A percentile compares a stretch with the other conserved stretches of the same genome.
Evolutionary conservation across 768 basidiomycete genomes (phyloP).

Genomic region (Lyophyllum decastes): DNA sequence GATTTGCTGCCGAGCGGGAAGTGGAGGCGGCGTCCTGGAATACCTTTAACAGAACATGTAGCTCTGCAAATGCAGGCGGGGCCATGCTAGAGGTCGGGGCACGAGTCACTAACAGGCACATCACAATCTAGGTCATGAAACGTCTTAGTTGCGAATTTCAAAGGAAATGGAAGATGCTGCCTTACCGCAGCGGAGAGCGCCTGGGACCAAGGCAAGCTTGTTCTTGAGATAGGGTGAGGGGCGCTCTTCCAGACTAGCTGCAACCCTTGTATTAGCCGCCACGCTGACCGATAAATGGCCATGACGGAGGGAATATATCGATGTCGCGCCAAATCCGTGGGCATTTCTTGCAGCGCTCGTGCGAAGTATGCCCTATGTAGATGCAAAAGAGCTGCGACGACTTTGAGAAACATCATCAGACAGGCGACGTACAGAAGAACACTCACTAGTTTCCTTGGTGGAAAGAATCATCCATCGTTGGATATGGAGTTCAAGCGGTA

Average conservation of each 20-base stretch:
- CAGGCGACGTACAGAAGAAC: background rate
- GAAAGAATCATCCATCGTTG: slow-evolving; percentile 46
- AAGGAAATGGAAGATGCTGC: slow-evolving; percentile 1
- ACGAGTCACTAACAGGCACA: slow-evolving; percentile 55
- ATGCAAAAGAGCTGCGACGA: slow-evolving; percentile 52
- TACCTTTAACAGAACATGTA: slow-evolving; percentile 42
- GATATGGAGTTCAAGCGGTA: slow-evolving; percentile 30
- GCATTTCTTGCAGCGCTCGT: slow-evolving; percentile 62
- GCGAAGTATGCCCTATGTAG: slow-evolving; percentile 71
- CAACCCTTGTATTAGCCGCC: slow-evolving; percentile 58
- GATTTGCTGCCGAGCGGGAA: slow-evolving; percentile 45
- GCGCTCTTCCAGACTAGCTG: slow-evolving; percentile 39
- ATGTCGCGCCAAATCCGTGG: slow-evolving; percentile 58
- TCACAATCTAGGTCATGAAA: slow-evolving; percentile 45
- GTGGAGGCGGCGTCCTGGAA: slow-evolving; percentile 49
- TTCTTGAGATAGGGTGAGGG: slow-evolving; percentile 43
- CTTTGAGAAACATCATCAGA: background rate
- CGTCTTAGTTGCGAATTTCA: background rate
- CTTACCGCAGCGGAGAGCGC: slow-evolving; percentile 65
- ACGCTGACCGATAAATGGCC: slow-evolving; percentile 72
- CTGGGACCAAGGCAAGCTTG: slow-evolving; percentile 65
- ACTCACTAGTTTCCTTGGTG: slow-evolving; percentile 51
- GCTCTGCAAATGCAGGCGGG: slow-evolving; percentile 45
- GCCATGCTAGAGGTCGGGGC: slow-evolving; percentile 52
- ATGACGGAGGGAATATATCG: slow-evolving; percentile 69